A percentile compares a stretch with the other conserved stretches of the same genome.
Conservation (phyloP, 306 rosid genomes). For the Trifolium dubium region DNA sequence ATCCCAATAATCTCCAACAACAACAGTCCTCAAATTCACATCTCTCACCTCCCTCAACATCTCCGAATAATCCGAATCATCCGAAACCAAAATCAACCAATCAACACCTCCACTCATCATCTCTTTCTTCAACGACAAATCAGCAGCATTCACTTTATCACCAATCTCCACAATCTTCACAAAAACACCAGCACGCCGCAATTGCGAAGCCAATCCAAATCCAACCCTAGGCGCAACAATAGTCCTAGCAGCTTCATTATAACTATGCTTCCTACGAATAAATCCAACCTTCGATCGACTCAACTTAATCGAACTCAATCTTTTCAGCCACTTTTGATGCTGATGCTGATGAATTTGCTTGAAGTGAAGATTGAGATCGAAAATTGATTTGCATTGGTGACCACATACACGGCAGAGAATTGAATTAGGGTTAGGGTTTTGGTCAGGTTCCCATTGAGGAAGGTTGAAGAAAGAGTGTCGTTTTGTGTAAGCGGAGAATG, state of each 20-base stretch:
- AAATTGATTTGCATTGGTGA: constrained; percentile 61
- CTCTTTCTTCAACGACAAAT: constrained; percentile 86
- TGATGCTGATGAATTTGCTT: constrained; percentile 73
- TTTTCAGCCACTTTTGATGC: constrained; percentile 68
- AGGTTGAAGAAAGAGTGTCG: constrained; percentile 81
- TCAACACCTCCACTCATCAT: constrained; percentile 79
- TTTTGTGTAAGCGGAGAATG: constrained; percentile 82
- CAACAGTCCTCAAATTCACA: constrained; percentile 76
- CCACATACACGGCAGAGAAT: constrained; percentile 74
- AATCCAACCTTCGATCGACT: constrained; percentile 64
- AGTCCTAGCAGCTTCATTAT: constrained; percentile 69
- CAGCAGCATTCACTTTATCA: constrained; percentile 85
- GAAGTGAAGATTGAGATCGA: constrained; percentile 75
- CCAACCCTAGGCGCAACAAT: constrained; percentile 65
- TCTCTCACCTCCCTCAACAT: constrained; percentile 81
- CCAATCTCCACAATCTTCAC: constrained; percentile 74
- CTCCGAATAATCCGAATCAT: constrained; percentile 80
- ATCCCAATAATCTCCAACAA: constrained; percentile 75
- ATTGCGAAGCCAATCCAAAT: constrained; percentile 76
- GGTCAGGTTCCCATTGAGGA: constrained; percentile 69
- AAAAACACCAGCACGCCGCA: constrained; percentile 83
- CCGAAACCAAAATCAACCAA: constrained; percentile 83
- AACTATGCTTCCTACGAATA: constrained; percentile 61
- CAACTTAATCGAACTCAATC: constrained; percentile 64
- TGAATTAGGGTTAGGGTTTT: constrained; percentile 62